Conservation (phyloP, 768 basidiomycete species). For the Aureoboletus auriporus region DNA sequence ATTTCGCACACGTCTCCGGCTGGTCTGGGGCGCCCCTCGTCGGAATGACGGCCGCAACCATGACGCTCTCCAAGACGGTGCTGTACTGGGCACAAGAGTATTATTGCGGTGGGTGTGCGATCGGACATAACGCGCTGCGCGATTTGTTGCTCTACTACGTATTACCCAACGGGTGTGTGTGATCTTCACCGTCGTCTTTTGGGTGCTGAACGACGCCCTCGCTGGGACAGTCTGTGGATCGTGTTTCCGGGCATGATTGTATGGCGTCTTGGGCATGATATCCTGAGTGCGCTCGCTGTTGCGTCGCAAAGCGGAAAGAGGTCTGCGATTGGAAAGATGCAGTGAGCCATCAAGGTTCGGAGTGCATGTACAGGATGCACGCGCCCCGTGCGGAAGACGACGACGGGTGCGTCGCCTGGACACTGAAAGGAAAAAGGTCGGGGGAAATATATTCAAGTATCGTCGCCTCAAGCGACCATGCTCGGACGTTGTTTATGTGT, state of each 20-base stretch:
- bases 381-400: no score
- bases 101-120: conserved; percentile 65
- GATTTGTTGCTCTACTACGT: conserved; percentile 62
- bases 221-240: conserved; percentile 64
- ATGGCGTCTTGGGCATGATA: conserved; percentile 57
- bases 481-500: neutral
- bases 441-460: no score
- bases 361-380: no score
- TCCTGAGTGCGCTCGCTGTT: conserved; percentile 41
- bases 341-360: no score
- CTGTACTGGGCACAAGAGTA: conserved; percentile 83
- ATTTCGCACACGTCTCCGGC: conserved; percentile 58
- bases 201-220: conserved; percentile 2
- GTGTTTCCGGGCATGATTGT: conserved; percentile 63
- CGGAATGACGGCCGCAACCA: conserved; percentile 66
- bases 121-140: conserved; percentile 65
- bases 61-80: conserved; percentile 83
- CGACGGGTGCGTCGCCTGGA: neutral
- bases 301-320: conserved; percentile 27
- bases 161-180: conserved; percentile 71
- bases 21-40: conserved; percentile 69
- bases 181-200: neutral
- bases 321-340: conserved; percentile 25
- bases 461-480: no score
- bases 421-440: no score